Conservation (phyloP, 768 basidiomycete species). For the Arthromyces matolae region DNA sequence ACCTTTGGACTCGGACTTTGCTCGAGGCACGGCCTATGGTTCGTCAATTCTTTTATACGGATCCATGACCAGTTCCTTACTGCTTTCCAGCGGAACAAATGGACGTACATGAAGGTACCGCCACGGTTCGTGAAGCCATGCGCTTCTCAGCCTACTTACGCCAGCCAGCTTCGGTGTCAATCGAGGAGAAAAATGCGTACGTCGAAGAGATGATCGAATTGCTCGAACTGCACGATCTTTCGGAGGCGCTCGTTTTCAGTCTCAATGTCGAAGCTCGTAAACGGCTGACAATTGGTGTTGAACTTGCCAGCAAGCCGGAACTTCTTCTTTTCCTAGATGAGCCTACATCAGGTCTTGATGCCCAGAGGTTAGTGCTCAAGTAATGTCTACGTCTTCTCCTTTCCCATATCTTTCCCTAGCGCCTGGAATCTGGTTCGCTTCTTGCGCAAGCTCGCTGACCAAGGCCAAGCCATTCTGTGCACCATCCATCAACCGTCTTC, state of each 20-base stretch:
- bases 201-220: conserved; percentile 83
- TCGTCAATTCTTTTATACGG: conserved; percentile 21
- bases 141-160: conserved; percentile 83
- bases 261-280: conserved; percentile 72
- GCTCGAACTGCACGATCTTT: conserved; percentile 77
- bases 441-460: conserved; percentile 76
- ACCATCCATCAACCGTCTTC: conserved; percentile 90
- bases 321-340: conserved; percentile 68
- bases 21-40: conserved; percentile 75
- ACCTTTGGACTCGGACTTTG: conserved; percentile 52
- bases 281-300: conserved; percentile 87
- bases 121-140: conserved; percentile 81
- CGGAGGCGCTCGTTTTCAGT: conserved; percentile 77
- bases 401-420: conserved; percentile 42
- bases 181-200: conserved; percentile 74
- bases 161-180: conserved; percentile 63
- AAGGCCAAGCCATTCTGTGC: conserved; percentile 86
- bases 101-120: conserved; percentile 79
- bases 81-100: conserved; percentile 68
- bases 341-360: conserved; percentile 42
- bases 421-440: conserved; percentile 84
- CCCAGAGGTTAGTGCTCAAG: conserved; percentile 30
- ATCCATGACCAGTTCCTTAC: conserved; percentile 21
- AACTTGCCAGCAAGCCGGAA: conserved; percentile 84
- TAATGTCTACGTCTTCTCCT: conserved; percentile 38